phyloP scores from a whole-genome alignment of 805 yeast genomes.

The Yarrowia porcina region DNA sequence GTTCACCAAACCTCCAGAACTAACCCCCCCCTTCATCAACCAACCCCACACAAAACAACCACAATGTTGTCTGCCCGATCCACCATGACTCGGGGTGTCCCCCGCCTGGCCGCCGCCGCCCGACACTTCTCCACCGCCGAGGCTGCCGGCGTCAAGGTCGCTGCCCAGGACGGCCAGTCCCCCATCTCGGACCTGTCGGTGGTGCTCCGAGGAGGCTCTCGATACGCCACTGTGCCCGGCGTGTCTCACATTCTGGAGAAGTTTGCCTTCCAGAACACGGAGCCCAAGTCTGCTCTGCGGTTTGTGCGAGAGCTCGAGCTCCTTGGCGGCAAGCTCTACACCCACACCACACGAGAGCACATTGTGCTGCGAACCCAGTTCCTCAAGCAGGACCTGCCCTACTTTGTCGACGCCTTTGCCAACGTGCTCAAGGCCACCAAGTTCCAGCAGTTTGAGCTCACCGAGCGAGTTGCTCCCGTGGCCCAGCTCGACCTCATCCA shows the following conservation, averaged over 20 bases:
- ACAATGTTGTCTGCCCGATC: constrained; percentile 26
- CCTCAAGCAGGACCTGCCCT: constrained; percentile 85
- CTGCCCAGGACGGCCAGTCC: constrained; percentile 53
- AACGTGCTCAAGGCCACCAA: constrained; percentile 62
- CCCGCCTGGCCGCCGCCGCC: constrained; percentile 17
- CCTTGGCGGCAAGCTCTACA: constrained; percentile 75
- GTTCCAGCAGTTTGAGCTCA: constrained; percentile 78
- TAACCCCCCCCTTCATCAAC: background rate
- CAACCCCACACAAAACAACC: constrained; percentile 3
- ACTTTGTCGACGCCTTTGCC: constrained; percentile 81
- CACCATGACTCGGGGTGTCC: constrained; percentile 20
- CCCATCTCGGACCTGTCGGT: constrained; percentile 74
- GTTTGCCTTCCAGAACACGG: constrained; percentile 75
- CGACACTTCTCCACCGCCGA: constrained; percentile 33
- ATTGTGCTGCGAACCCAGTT: constrained; percentile 77
- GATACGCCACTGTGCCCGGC: constrained; percentile 66
- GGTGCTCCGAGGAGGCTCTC: constrained; percentile 83
- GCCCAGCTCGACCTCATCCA: constrained; percentile 59
- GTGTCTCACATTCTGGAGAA: constrained; percentile 79
- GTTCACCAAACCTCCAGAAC: constrained; percentile 8
- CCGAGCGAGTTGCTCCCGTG: constrained; percentile 78
- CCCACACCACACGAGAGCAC: constrained; percentile 77
- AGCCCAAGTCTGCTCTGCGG: constrained; percentile 81
- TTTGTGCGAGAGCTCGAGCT: constrained; percentile 92
- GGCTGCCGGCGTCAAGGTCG: constrained; percentile 35